Evolutionary conservation across 2,329 filamentous ascomycete genomes (phyloP), one percentile per base, ranked within the genome.

Genomic region (Chaetoscypha palmicola): DNA sequence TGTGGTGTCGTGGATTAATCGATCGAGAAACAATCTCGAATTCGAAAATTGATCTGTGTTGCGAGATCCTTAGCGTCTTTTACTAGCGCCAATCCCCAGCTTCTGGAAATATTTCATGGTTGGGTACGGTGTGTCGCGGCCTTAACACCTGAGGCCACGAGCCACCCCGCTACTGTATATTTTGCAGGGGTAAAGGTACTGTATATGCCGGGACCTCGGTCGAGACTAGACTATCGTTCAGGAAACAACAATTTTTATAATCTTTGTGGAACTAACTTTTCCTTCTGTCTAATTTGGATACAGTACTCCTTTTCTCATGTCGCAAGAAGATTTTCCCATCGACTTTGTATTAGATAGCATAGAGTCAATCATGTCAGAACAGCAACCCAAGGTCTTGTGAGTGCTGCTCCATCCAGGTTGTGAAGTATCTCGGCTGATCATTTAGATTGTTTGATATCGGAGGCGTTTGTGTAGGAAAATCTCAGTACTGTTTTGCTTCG

Each of bases 381-480:
- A 66, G 45, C 70, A 71, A 46, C 85, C 86, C 22, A 84, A 85
- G 56, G 86, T 86, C 43, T 69, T 94, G 48, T 50, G 22, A 47
- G 48, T 39, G 21, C 3, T 17, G n/a, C 31, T 38, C 40, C 16
- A 17, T 20, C 28, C 4, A 5, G 42, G 51, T 51, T 10, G 30
- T 53, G 36, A 8, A 53, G 45, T 11, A 37, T 5, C 14, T 32
- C 12, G 38, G 30, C 44, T 50, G 37, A 50, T 41, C 14, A 16
- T 9, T 3, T 35, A 59, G 57, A 23, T 72, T 98, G 17, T 97
- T 97, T 64, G 92, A 98, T 66, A 92, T 98, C 55, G 92, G 92
- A 30, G 92, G 92, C 50, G 92, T 98, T 56, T 94, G 88, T 73
- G 91, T 95, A 83, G 73, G 87, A 80, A 48, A 10, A 45, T 19